Base-by-base conservation (phyloP, 495 filamentous ascomycete genomes). In the Penicillium cataractarum region DNA sequence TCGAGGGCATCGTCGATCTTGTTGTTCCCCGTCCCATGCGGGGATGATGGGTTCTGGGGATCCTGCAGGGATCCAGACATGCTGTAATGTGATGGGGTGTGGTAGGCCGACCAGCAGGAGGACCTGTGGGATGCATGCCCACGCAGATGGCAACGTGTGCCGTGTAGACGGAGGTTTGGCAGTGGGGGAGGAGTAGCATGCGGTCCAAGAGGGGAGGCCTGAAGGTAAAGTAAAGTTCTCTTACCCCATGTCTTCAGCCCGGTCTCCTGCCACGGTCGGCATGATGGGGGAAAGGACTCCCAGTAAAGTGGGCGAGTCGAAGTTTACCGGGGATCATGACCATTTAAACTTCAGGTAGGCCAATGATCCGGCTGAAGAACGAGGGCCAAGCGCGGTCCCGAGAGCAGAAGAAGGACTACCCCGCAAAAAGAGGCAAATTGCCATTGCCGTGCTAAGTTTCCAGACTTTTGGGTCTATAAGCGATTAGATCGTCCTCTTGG, bases 351-450 rank as follows among this genome's bases (percentile, higher is more conserved):
- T 46, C 21, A 24, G 19, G 42, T 9, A 46, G 2, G 42, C 42
- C 42, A 46, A 46, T 46, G 1, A 21, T 46, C 8, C 17, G 42
- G 21, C 42, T 21, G 21, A 46, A 24, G 42, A 22, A 46, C 24
- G 42, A 46, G 10, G 42, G 42, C 42, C n/a, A 46, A 46, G 42
- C 19, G 19, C 19, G 19, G 19, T 15, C 42, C 3, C 9, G 19
- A 24, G 42, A 22, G 42, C 12, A 22, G 42, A n/a, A n/a, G 3
- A 46, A 22, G 42, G 19, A 4, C 21, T 46, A 46, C 42, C 42
- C 42, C 42, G 42, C 42, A 46, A 46, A 44, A 22, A 46, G 19
- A 46, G 42, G 42, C 42, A 46, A 46, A 46, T 22, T 46, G 42
- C 3, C 10, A 46, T 7, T 22, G 19, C 21, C 7, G 42, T 24